Evolutionary conservation across 2,329 filamentous ascomycete genomes (phyloP).

Genomic region (Pseudogymnoascus sp.): DNA sequence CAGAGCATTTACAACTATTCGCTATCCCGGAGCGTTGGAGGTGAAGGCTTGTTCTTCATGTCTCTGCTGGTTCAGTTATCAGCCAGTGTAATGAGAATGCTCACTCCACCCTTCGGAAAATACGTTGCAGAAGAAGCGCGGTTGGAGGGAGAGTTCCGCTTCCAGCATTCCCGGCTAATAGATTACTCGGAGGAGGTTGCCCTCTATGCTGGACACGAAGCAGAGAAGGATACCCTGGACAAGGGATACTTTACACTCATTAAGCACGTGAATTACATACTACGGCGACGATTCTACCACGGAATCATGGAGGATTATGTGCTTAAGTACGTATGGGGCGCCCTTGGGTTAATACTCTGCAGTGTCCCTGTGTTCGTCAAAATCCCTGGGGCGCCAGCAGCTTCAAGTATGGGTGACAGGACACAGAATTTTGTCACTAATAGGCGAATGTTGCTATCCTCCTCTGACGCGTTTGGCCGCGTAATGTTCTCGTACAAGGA

Average conservation of each 20-base stretch:
- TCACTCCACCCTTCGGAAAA: slow-evolving; percentile 94
- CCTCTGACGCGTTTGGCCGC: slow-evolving; percentile 89
- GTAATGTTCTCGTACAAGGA: slow-evolving; percentile 98
- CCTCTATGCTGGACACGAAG: slow-evolving; percentile 82
- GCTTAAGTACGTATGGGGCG: slow-evolving; percentile 99
- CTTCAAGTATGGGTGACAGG: slow-evolving; percentile 58
- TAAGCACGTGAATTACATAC: slow-evolving; percentile 93
- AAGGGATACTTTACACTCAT: slow-evolving; percentile 99
- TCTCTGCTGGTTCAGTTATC: slow-evolving; percentile 87
- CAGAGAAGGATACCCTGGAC: slow-evolving; percentile 91
- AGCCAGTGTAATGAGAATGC: slow-evolving; percentile 78
- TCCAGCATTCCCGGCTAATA: slow-evolving; percentile 88
- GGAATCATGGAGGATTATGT: slow-evolving; percentile 99
- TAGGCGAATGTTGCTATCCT: slow-evolving; percentile 79
- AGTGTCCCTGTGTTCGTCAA: slow-evolving; percentile 95
- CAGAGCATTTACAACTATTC: slow-evolving; percentile 88
- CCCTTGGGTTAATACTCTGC: slow-evolving; percentile 81
- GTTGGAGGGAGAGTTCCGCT: slow-evolving; percentile 91
- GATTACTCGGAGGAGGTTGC: slow-evolving; percentile 95
- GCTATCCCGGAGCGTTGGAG: slow-evolving; percentile 87
- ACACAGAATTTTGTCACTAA: slow-evolving; percentile 86
- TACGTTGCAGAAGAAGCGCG: slow-evolving; percentile 95
- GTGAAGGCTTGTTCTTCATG: slow-evolving; percentile 94
- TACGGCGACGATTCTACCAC: slow-evolving; percentile 85
- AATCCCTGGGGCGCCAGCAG: slow-evolving; percentile 56